These are phyloP conservation scores for Spencermartinsiella europaea DNA, from an alignment of 805 yeast genomes.

Conservation along the genomic window DNA sequence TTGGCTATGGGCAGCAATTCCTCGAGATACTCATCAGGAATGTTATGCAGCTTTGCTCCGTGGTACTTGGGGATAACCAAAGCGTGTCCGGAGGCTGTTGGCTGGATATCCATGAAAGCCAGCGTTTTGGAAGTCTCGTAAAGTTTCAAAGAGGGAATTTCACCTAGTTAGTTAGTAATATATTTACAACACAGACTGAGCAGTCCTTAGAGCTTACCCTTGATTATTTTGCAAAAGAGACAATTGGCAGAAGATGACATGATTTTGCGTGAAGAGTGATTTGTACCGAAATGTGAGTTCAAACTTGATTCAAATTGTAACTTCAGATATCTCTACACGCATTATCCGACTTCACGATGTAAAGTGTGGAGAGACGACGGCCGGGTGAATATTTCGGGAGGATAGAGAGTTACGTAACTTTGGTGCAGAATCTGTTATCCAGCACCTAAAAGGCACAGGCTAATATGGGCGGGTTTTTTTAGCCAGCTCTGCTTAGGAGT, in stretches of 20 bases:
- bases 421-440: no score
- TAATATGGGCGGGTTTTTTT: no score
- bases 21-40: slow-evolving; percentile 85
- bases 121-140: slow-evolving; percentile 74
- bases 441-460: no score
- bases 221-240: slow-evolving; percentile 90
- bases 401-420: no score
- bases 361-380: no score
- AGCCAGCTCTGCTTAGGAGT: no score
- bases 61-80: slow-evolving; percentile 89
- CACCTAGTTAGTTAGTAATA: slow-evolving; percentile 45
- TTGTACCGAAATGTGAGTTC: no score
- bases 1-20: slow-evolving; percentile 87
- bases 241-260: slow-evolving; percentile 38
- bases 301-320: no score
- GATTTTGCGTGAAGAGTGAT: no score
- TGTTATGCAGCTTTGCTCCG: slow-evolving; percentile 86
- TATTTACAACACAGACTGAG: not conserved
- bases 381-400: no score
- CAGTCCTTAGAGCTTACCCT: slow-evolving; percentile 39
- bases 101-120: slow-evolving; percentile 90
- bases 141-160: slow-evolving; percentile 88
- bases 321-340: no score
- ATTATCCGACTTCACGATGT: no score
- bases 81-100: slow-evolving; percentile 84